phyloP scores from a whole-genome alignment of 352 stramenopile genomes.

The Pythium chondricola region DNA sequence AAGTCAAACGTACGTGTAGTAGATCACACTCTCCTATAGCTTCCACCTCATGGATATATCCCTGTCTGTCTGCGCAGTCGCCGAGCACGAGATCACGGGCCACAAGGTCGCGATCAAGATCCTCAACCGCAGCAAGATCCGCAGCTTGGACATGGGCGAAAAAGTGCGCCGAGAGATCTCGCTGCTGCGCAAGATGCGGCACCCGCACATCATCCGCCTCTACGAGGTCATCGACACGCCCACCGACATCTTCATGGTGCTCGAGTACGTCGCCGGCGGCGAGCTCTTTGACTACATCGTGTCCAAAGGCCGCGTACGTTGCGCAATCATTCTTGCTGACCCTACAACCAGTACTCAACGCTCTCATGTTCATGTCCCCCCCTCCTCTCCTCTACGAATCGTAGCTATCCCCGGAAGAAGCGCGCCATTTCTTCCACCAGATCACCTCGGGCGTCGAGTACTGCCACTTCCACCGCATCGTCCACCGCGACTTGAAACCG shows the following conservation, averaged over 20 bases:
- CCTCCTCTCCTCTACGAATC: not conserved
- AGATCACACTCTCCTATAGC: not conserved
- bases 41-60: not conserved
- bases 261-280: constrained; percentile 92
- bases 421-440: constrained; percentile 98
- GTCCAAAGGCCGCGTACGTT: constrained; percentile 86
- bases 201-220: constrained; percentile 99
- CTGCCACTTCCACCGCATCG: constrained; percentile 98
- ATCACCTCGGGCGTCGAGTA: constrained; percentile 99
- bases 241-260: constrained; percentile 96
- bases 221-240: constrained; percentile 99
- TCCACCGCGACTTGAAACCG: constrained; percentile 98
- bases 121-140: constrained; percentile 98
- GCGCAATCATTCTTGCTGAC: not conserved
- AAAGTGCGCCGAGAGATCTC: constrained; percentile 99
- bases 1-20: constrained; percentile 92
- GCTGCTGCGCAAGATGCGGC: constrained; percentile 97
- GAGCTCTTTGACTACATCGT: constrained; percentile 99
- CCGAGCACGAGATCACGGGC: constrained; percentile 96
- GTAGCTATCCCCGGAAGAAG: constrained; percentile 94
- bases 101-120: constrained; percentile 99
- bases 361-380: no score
- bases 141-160: constrained; percentile 98
- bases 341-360: no score
- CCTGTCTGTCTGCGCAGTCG: constrained; percentile 59